phyloP scores from a whole-genome alignment of 108 stramenopile species.

The Epithemia pelagica region DNA sequence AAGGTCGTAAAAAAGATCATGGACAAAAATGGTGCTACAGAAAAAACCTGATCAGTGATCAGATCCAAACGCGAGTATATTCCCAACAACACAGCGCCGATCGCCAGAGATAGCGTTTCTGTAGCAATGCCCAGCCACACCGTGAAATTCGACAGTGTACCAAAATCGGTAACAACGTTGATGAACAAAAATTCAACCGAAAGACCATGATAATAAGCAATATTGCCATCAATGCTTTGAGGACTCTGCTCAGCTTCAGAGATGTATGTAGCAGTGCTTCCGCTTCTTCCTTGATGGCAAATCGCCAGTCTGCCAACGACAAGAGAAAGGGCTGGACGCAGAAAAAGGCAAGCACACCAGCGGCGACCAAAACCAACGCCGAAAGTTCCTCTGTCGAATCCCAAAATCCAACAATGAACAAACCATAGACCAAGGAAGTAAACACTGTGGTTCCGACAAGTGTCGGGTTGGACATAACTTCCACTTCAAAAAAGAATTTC shows the following conservation, averaged over 20 bases:
- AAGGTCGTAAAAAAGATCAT: too few species aligned
- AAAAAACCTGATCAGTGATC: too few species aligned
- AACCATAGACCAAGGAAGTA: slow-evolving; percentile 26
- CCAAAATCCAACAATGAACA: slow-evolving; percentile 48
- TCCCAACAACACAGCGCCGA: too few species aligned
- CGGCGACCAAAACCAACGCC: slow-evolving; percentile 40
- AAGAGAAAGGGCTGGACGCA: slow-evolving; percentile 50
- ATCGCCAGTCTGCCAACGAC: slow-evolving; percentile 48
- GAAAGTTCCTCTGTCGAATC: slow-evolving; percentile 28
- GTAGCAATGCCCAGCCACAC: too few species aligned
- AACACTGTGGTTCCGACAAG: slow-evolving; percentile 31
- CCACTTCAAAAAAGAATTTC: too few species aligned
- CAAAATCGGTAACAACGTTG: slow-evolving; percentile 25
- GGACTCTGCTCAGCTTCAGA: slow-evolving; percentile 39
- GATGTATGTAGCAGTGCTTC: slow-evolving; percentile 52
- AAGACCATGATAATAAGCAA: slow-evolving; percentile 26
- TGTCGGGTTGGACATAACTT: slow-evolving; percentile 34
- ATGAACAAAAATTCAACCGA: slow-evolving; percentile 27
- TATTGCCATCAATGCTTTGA: slow-evolving; percentile 35
- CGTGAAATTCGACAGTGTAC: too few species aligned
- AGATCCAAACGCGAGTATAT: too few species aligned
- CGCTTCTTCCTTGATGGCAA: too few species aligned
- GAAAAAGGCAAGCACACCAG: slow-evolving; percentile 42
- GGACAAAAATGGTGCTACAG: too few species aligned
- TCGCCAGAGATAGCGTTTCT: too few species aligned